These are phyloP conservation scores for Acacia confusa DNA, from an alignment of 306 rosid genomes.

Conservation along the genomic window DNA sequence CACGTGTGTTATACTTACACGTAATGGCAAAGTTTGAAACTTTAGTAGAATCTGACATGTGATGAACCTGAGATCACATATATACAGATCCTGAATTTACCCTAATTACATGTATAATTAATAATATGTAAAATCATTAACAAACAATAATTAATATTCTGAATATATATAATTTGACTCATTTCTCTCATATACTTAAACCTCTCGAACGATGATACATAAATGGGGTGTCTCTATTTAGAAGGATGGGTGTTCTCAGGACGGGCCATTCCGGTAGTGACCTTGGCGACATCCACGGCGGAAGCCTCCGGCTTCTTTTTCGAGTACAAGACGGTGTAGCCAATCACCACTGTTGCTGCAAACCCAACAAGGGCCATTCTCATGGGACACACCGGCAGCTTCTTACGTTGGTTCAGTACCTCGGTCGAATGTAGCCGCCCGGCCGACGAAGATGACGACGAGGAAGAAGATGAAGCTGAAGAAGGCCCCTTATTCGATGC, in stretches of 20 bases:
- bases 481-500: conserved; percentile 25
- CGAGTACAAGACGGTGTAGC: conserved; percentile 52
- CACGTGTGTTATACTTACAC: too few relatives aligned
- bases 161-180: neutral
- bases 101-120: neutral
- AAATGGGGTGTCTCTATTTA: neutral
- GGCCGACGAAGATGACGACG: neutral
- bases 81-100: neutral
- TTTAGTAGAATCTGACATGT: neutral
- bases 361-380: conserved; percentile 63
- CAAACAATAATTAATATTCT: too few relatives aligned
- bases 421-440: conserved; percentile 40
- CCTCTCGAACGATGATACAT: too few relatives aligned
- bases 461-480: neutral
- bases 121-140: neutral
- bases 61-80: neutral
- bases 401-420: conserved; percentile 53
- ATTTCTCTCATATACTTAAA: too few relatives aligned
- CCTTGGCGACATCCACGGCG: conserved; percentile 67
- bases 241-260: conserved; percentile 44
- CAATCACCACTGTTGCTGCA: conserved; percentile 46
- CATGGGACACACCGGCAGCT: conserved; percentile 44
- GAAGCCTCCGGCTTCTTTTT: conserved; percentile 76
- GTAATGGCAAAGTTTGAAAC: neutral
- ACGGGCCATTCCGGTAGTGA: conserved; percentile 34